Evolutionary conservation across 2,329 filamentous ascomycete species (phyloP), one percentile per base, ranked within the genome.

Genomic region (Cercospora sesami): DNA sequence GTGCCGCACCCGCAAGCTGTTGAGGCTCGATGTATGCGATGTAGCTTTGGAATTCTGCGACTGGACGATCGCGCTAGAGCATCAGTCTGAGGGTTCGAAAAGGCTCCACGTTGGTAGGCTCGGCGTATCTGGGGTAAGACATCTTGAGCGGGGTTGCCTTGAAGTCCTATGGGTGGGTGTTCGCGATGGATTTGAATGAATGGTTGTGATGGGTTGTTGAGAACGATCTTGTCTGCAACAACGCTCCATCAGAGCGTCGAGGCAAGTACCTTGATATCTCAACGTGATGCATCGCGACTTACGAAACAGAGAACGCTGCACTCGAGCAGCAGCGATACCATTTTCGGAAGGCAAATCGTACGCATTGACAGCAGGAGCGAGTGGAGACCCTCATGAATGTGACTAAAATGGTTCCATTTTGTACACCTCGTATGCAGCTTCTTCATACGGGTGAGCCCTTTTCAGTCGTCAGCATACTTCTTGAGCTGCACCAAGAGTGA

Each of bases 391-490:
- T 51, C 8, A 10, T 28, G 4, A 18, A n/a, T n/a, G 26, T 45
- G 39, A 21, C 36, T 36, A 64, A n/a, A 64, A 58, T 5, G 30
- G 42, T 51, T 64, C 62, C 18, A 64, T 42, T 51, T 45, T 67
- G 28, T 64, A 64, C 16, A 67, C 65, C 18, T 67, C 65, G 45
- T 67, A 64, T 1, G 65, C 65, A 18, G 36, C 42, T 57, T 67
- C 65, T 26, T 67, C 65, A 51, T 67, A 67, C 23, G 62, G 62
- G 30, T 64, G 62, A 2, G 62, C 14, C 26, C 48, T 63, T 30
- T 9, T 21, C 16, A 14, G 30, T 18, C 18, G 36, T 63, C 26
- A 63, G 60, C 10, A 42, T 23, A 61, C 31, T 26, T 9, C 18
- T n/a, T 51, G 14, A 14, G 3, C 8, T 18, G 14, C 12, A 33